Evolutionary conservation across 805 yeast genomes (phyloP), one percentile per base, ranked within the genome.

Genomic region (Monosporozyma servazzii): DNA sequence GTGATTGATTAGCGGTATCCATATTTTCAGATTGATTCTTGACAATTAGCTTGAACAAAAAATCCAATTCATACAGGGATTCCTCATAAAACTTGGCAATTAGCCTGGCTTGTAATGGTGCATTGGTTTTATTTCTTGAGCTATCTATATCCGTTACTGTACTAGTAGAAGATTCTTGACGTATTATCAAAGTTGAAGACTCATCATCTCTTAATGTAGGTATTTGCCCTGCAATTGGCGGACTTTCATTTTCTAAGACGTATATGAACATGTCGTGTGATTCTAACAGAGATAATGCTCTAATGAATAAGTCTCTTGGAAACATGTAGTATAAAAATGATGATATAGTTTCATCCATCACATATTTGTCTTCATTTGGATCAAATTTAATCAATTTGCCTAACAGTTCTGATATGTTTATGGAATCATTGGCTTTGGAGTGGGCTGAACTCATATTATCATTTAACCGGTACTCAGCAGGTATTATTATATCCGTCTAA

Each of bases 211-310:
- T 40, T 20, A 45, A 8, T 9, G 48, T 45, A 8, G 20, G 48
- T 37, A 29, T 9, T 9, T 11, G 40, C 23, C 6, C 25, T 23
- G 48, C 48, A 9, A 45, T 21, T 6, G 20, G 17, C 5, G 8
- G 8, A 31, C 20, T 30, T 20, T 11, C 31, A 27, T 9, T 17
- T 18, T 59, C 60, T 3, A 61, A 53, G 8, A 60, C 48, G 51
- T 68, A 68, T 11, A 68, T 59, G 46, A 68, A 65, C 66, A 66
- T 60, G 47, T 66, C 61, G 31, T 53, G 53, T 4, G 71, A 64
- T 20, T 68, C 72, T 13, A 68, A 44, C 17, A 68, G 50, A 0
- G 72, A 68, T 13, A 68, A 49, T 5, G 70, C 70, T 41, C 63
- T 56, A 9, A 68, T 60, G 47, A 66, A 65, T 17, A 66, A 51